phyloP scores from a whole-genome alignment of 1,139 yeast species.

The Candida mesenterica region DNA sequence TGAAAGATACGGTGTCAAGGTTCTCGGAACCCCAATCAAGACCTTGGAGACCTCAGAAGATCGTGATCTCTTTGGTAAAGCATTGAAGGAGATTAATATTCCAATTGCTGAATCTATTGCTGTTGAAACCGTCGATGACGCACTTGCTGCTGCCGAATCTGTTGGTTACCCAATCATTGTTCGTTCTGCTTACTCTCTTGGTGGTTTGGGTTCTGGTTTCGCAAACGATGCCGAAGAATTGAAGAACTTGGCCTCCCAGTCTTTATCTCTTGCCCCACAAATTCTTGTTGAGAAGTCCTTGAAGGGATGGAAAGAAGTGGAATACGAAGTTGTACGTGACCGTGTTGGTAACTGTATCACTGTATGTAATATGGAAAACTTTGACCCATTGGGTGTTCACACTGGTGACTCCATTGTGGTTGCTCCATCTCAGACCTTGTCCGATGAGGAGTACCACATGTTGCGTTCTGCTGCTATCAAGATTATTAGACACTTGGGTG shows the following conservation, averaged over 20 bases:
- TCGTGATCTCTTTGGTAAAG: slow-evolving; percentile 93
- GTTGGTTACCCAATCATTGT: slow-evolving; percentile 97
- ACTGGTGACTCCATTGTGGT: slow-evolving; percentile 99
- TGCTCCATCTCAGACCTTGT: slow-evolving; percentile 96
- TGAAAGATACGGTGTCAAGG: slow-evolving; percentile 88
- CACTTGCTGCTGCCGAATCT: slow-evolving; percentile 77
- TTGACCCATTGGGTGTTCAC: slow-evolving; percentile 96
- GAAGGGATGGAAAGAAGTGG: slow-evolving; percentile 99
- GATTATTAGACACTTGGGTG: slow-evolving; percentile 96
- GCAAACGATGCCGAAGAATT: slow-evolving; percentile 82
- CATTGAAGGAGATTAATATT: slow-evolving; percentile 87
- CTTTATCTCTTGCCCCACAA: slow-evolving; percentile 89
- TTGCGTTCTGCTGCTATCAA: slow-evolving; percentile 96
- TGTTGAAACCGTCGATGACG: slow-evolving; percentile 90
- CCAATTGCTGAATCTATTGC: slow-evolving; percentile 97
- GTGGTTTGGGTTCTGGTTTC: slow-evolving; percentile 98
- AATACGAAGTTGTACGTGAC: slow-evolving; percentile 98
- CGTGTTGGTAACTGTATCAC: slow-evolving; percentile 96
- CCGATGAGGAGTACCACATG: slow-evolving; percentile 98
- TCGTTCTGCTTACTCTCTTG: slow-evolving; percentile 95
- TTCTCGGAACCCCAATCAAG: slow-evolving; percentile 93
- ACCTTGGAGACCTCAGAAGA: slow-evolving; percentile 97
- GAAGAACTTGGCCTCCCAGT: slow-evolving; percentile 82
- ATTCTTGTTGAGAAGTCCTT: slow-evolving; percentile 93
- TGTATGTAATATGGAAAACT: slow-evolving; percentile 98